Conservation (phyloP, 1,139 yeast species). For the Protomyces inouyei region DNA sequence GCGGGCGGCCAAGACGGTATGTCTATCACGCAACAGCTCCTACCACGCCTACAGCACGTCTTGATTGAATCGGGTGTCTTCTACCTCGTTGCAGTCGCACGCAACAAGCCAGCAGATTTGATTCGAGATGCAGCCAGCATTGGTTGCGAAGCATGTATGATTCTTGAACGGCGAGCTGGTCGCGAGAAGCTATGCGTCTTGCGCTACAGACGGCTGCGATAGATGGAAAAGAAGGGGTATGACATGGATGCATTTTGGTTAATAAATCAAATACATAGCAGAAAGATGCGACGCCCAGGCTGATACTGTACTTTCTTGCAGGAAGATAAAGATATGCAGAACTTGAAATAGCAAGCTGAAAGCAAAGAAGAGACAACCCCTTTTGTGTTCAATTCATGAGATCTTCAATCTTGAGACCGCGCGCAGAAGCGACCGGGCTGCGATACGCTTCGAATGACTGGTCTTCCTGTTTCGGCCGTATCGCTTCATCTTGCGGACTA, state of each 20-base stretch:
- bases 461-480: neutral
- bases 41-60: constrained; percentile 1
- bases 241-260: neutral
- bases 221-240: no score
- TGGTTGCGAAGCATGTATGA: constrained; percentile 11
- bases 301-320: neutral
- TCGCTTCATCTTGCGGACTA: neutral
- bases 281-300: neutral
- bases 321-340: neutral
- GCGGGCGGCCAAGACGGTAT: constrained; percentile 31
- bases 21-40: constrained; percentile 20
- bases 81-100: constrained; percentile 29
- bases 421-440: neutral
- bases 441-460: neutral
- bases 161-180: constrained; percentile 28
- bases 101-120: constrained; percentile 26
- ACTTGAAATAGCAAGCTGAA: no score
- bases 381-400: neutral
- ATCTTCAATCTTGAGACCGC: neutral
- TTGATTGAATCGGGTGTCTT: constrained; percentile 26
- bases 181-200: constrained; percentile 27
- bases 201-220: constrained; percentile 4
- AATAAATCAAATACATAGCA: neutral
- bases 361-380: no score
- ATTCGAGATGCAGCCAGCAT: neutral